Percentiles rank a stretch among this genome's conserved stretches.
These are phyloP conservation scores for Brasilioporus rufonigricans DNA, from an alignment of 768 basidiomycete genomes.

Conservation along the genomic window DNA sequence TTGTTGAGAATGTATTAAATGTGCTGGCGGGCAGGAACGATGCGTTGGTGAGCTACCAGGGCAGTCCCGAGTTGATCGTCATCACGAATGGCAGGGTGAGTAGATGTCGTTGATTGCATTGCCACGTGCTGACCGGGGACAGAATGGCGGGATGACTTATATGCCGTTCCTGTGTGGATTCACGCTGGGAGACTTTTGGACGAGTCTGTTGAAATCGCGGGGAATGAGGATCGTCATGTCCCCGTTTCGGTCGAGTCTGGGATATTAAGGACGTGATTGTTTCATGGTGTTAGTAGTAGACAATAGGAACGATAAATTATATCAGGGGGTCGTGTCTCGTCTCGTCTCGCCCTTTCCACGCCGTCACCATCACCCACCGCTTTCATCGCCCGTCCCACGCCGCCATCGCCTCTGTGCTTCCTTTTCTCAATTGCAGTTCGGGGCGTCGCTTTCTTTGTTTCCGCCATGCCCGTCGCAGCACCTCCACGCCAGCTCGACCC, in stretches of 20 bases:
- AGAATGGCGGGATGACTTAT: slow-evolving; percentile 43
- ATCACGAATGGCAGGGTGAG: slow-evolving; percentile 54
- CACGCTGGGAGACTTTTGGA: slow-evolving; percentile 42
- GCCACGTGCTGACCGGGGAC: not conserved
- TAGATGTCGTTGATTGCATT: not conserved
- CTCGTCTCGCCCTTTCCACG: slow-evolving; percentile 12
- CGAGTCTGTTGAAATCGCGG: slow-evolving; percentile 41
- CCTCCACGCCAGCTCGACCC: slow-evolving; percentile 18
- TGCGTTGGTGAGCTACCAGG: slow-evolving; percentile 43
- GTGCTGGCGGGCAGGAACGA: slow-evolving; percentile 37
- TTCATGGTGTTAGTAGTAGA: slow-evolving; percentile 11
- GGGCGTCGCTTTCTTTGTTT: not conserved
- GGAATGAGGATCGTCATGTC: slow-evolving; percentile 22
- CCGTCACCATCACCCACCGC: not conserved
- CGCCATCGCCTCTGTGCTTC: not conserved
- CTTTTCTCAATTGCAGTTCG: not conserved
- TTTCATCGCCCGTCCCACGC: slow-evolving; percentile 9
- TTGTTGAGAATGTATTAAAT: slow-evolving; percentile 48
- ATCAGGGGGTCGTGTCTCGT: not conserved
- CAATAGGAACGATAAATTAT: not conserved
- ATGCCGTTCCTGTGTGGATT: slow-evolving; percentile 44
- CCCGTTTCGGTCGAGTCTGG: slow-evolving; percentile 28
- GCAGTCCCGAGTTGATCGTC: slow-evolving; percentile 51
- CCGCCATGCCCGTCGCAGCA: slow-evolving; percentile 20
- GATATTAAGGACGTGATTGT: slow-evolving; percentile 22